Base-by-base conservation (phyloP, 495 filamentous ascomycete species). In the Hypoxylon intermedium region DNA sequence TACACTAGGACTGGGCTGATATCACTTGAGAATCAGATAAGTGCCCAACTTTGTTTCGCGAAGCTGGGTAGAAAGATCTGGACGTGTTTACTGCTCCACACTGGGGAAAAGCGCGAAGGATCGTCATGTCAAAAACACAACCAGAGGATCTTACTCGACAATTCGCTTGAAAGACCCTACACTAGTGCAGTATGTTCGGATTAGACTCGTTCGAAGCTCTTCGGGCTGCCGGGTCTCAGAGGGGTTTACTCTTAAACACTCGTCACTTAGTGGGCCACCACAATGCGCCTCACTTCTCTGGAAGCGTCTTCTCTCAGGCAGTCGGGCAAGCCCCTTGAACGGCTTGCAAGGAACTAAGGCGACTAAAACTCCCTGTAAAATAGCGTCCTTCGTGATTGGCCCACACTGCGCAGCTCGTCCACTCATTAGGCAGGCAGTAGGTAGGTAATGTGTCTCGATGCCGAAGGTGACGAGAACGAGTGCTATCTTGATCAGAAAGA, bases 361-460 rank as follows among this genome's bases (percentile, higher is more conserved):
- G 37, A 30, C 37, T 65, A 60, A 53, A 49, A 65, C 56, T 56
- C 55, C 61, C 55, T 65, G 51, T 65, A 60, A 55, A 34, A 51
- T 26, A 46, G 18, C 18, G 3, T 43, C 15, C 41, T 45, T 47
- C 36, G 53, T 55, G 50, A 51, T 33, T 24, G 56, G 47, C 46
- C 56, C 34, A 56, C 51, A 50, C 34, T 46, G 40, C 21, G 51
- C 31, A 52, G 55, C 36, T 56, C 51, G 50, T 60, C 50, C 40
- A 46, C 44, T 11, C 7, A 33, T 12, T 9, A 11, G 31, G n/a
- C 9, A 33, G 31, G 2, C 2, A 33, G 9, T 11, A 33, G 3
- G n/a, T 33, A 11, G 31, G n/a, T 33, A 9, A 28, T 12, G 34
- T 38, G 23, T n/a, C n/a, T n/a, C n/a, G n/a, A n/a, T n/a, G n/a